A percentile compares a stretch with the other conserved stretches of the same genome.
These are phyloP conservation scores for Bisporella sp. DNA, from an alignment of 2,329 filamentous ascomycete genomes.

Conservation along the genomic window DNA sequence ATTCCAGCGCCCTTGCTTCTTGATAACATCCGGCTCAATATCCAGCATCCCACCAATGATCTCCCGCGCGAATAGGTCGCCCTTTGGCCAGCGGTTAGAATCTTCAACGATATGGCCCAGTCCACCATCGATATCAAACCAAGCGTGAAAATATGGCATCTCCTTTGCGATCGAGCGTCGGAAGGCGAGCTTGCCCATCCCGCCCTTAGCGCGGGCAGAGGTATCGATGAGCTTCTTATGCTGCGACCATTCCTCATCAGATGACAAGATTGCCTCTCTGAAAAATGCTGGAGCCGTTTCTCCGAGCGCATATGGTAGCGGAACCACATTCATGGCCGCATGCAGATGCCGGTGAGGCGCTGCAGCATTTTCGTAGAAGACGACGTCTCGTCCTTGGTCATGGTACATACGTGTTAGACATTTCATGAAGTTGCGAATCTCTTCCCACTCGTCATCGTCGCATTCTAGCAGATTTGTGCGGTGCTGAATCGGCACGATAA, in stretches of 20 bases:
- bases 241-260: constrained; percentile 92
- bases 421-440: constrained; percentile 99
- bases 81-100: constrained; percentile 73
- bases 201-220: constrained; percentile 53
- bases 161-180: constrained; percentile 79
- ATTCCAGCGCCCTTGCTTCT: constrained; percentile 82
- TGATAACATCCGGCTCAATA: constrained; percentile 72
- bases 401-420: constrained; percentile 89
- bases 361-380: constrained; percentile 98
- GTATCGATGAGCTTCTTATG: constrained; percentile 95
- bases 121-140: constrained; percentile 89
- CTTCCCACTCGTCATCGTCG: constrained; percentile 98
- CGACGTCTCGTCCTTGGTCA: constrained; percentile 80
- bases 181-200: constrained; percentile 75
- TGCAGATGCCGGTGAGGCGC: constrained; percentile 71
- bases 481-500: constrained; percentile 85
- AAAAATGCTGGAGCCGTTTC: constrained; percentile 93
- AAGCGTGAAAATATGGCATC: constrained; percentile 97
- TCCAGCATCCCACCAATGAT: constrained; percentile 90
- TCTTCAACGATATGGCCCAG: constrained; percentile 92
- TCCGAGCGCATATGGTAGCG: constrained; percentile 85
- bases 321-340: constrained; percentile 78
- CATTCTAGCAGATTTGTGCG: constrained; percentile 89
- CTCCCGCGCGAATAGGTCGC: constrained; percentile 89
- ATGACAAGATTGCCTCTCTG: constrained; percentile 80